phyloP scores from a whole-genome alignment of 257 asterid species.

The Leonotis leonurus region DNA sequence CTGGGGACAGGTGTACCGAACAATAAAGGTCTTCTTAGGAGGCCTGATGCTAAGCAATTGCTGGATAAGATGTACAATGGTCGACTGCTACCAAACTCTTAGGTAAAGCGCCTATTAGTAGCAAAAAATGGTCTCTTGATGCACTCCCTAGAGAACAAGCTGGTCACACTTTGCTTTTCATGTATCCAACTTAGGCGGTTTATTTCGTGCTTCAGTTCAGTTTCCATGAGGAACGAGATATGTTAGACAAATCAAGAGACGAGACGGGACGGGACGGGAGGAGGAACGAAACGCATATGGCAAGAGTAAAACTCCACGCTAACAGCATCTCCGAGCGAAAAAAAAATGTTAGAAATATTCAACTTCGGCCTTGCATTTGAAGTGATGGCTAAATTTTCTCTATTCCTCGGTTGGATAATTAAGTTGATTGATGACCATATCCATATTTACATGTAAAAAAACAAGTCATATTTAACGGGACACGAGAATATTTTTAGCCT shows the following conservation, averaged over 20 bases:
- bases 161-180: background rate
- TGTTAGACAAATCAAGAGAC: background rate
- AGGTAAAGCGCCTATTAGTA: conserved; percentile 21
- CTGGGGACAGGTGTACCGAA: conserved; percentile 90
- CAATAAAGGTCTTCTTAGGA: conserved; percentile 90
- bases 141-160: background rate
- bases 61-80: conserved; percentile 97
- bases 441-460: no score
- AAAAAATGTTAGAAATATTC: background rate
- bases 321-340: background rate
- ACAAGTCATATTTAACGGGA: no score
- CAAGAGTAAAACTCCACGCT: background rate
- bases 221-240: background rate
- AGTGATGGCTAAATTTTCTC: background rate
- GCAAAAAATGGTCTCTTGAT: background rate
- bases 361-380: background rate
- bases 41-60: conserved; percentile 75
- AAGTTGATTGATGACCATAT: background rate
- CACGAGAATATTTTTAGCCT: no score
- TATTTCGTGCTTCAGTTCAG: background rate
- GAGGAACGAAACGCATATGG: background rate
- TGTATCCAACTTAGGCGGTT: background rate
- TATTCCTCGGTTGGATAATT: background rate
- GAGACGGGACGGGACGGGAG: no score
- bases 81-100: conserved; percentile 73